Percentiles rank a stretch among this genome's conserved stretches.
These are phyloP conservation scores for Fusarium proliferatum DNA, from an alignment of 2,329 filamentous ascomycete species.

Conservation along the genomic window DNA sequence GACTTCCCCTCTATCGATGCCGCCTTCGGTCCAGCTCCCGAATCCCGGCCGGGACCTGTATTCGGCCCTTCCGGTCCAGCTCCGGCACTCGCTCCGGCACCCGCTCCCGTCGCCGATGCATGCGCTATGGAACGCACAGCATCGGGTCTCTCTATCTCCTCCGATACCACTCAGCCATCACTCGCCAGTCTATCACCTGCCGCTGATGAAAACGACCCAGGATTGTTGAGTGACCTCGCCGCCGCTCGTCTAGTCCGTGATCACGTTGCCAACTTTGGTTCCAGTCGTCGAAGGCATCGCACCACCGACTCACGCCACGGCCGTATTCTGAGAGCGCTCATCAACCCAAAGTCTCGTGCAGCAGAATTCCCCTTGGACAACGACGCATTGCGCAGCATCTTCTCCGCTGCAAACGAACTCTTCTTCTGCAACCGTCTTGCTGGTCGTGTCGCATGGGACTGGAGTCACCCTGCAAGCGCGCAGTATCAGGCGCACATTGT, in stretches of 20 bases:
- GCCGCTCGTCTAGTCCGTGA: constrained; percentile 62
- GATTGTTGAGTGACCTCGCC: constrained; percentile 57
- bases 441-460: constrained; percentile 71
- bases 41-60: constrained; percentile 32
- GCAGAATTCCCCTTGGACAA: constrained; percentile 67
- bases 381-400: constrained; percentile 66
- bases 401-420: constrained; percentile 69
- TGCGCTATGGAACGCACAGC: constrained; percentile 60
- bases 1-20: constrained; percentile 26
- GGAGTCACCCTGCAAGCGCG: constrained; percentile 62
- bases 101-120: constrained; percentile 21
- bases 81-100: neutral
- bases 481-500: constrained; percentile 68
- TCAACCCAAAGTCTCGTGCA: constrained; percentile 59
- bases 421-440: constrained; percentile 69
- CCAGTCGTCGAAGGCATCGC: constrained; percentile 52
- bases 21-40: constrained; percentile 25
- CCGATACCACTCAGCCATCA: constrained; percentile 52
- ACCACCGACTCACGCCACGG: constrained; percentile 64
- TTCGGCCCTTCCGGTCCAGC: constrained; percentile 27
- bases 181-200: constrained; percentile 38
- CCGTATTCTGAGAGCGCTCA: constrained; percentile 68
- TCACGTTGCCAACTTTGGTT: constrained; percentile 55
- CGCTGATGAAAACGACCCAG: constrained; percentile 46
- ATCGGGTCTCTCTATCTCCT: constrained; percentile 61